Conservation (phyloP, 495 filamentous ascomycete genomes). For the Echria macrotheca region DNA sequence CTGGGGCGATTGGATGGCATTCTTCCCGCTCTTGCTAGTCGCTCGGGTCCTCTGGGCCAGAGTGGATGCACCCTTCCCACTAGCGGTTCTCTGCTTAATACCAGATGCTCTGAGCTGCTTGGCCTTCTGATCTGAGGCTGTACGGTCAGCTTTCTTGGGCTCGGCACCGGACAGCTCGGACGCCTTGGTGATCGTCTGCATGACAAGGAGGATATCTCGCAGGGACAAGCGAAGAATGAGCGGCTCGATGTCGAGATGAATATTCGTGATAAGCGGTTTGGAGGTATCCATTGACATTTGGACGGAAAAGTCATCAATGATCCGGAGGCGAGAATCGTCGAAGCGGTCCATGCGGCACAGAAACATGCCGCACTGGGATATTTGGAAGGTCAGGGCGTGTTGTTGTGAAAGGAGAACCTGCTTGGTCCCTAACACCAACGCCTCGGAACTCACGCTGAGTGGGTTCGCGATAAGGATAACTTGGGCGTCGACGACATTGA, state of each 20-base stretch:
- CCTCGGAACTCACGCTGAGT: slow-evolving; percentile 80
- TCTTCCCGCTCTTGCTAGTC: slow-evolving; percentile 18
- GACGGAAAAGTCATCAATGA: slow-evolving; percentile 92
- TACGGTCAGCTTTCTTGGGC: slow-evolving; percentile 32
- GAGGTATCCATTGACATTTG: slow-evolving; percentile 83
- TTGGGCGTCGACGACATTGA: slow-evolving; percentile 93
- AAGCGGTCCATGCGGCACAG: slow-evolving; percentile 97
- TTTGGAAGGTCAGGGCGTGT: slow-evolving; percentile 86
- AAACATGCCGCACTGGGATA: slow-evolving; percentile 94
- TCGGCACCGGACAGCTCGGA: slow-evolving; percentile 72
- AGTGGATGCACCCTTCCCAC: slow-evolving; percentile 59
- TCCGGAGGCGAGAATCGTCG: slow-evolving; percentile 76
- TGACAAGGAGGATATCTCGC: slow-evolving; percentile 87
- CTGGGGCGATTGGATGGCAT: slow-evolving; percentile 1
- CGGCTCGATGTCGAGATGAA: slow-evolving; percentile 83
- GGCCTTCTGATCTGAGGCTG: slow-evolving; percentile 50
- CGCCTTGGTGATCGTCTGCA: slow-evolving; percentile 89
- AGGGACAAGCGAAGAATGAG: slow-evolving; percentile 88
- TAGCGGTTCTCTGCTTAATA: slow-evolving; percentile 58
- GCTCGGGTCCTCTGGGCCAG: slow-evolving; percentile 34
- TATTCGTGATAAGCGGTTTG: slow-evolving; percentile 63
- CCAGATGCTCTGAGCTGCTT: slow-evolving; percentile 56
- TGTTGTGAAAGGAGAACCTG: slow-evolving; percentile 90
- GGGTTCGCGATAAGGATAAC: slow-evolving; percentile 95
- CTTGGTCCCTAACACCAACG: slow-evolving; percentile 91